Conservation (phyloP, 371 early-diverging fungal genomes). For the Paraphysoderma sedebokerense region DNA sequence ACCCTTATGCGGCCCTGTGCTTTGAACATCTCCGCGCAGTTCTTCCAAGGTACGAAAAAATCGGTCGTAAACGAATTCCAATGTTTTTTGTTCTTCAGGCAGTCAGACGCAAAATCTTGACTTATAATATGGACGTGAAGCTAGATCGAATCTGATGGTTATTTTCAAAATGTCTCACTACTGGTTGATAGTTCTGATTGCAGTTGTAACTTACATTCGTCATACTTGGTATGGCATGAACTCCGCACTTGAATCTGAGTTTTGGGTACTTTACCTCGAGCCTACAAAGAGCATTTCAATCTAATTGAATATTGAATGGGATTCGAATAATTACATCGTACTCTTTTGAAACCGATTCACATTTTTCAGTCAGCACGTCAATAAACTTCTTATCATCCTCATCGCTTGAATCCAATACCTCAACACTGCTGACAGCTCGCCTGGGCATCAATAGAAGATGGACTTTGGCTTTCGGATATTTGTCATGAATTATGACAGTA, state of each 20-base stretch:
- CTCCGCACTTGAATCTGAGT: constrained; percentile 28
- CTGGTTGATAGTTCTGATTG: neutral
- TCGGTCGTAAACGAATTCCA: constrained; percentile 41
- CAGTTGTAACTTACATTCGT: constrained; percentile 8
- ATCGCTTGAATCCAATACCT: constrained; percentile 9
- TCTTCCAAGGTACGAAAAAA: constrained; percentile 19
- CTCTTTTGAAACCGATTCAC: constrained; percentile 3
- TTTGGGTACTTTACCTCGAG: constrained; percentile 4
- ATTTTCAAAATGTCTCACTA: neutral
- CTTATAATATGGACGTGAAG: constrained; percentile 42
- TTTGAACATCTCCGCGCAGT: constrained; percentile 3
- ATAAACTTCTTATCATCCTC: constrained; percentile 7
- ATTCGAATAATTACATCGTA: neutral
- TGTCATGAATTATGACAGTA: constrained; percentile 23
- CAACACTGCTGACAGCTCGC: constrained; percentile 11
- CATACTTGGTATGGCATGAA: constrained; percentile 40
- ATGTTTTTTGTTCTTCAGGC: constrained; percentile 32
- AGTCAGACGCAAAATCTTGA: constrained; percentile 25
- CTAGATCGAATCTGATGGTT: constrained; percentile 7
- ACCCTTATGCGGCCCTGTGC: constrained; percentile 7
- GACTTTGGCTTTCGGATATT: constrained; percentile 23
- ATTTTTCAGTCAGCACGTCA: constrained; percentile 8
- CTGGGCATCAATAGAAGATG: constrained; percentile 33
- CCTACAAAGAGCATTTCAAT: neutral
- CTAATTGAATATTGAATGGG: neutral